Evolutionary conservation across 2,329 filamentous ascomycete species (phyloP).

Genomic region (Colletotrichum acutatum): DNA sequence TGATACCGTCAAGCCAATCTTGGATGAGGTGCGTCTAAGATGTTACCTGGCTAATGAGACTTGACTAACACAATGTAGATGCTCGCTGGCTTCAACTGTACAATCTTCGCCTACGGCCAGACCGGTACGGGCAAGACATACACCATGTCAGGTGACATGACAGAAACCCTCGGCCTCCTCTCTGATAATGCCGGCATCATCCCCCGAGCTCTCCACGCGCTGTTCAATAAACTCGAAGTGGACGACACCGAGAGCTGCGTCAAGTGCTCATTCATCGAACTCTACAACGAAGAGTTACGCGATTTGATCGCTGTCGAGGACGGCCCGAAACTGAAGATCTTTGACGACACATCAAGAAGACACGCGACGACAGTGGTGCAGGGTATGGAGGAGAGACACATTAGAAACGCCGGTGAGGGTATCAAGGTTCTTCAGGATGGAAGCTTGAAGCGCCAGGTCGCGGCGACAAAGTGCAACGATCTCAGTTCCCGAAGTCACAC

Average conservation of each 20-base stretch:
- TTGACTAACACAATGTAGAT: constrained; percentile 67
- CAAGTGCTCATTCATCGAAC: constrained; percentile 97
- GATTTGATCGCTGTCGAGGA: constrained; percentile 89
- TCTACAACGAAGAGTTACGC: constrained; percentile 97
- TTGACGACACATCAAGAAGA: constrained; percentile 89
- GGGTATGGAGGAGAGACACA: constrained; percentile 97
- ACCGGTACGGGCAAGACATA: constrained; percentile 99
- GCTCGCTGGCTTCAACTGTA: constrained; percentile 95
- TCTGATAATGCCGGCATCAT: constrained; percentile 96
- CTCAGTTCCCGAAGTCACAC: constrained; percentile 97
- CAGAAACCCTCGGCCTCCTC: constrained; percentile 82
- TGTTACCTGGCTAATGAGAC: constrained; percentile 2
- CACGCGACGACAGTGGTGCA: constrained; percentile 89
- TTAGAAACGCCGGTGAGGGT: constrained; percentile 84
- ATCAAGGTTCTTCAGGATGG: constrained; percentile 90
- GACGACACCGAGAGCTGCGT: constrained; percentile 87
- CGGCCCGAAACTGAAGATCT: constrained; percentile 90
- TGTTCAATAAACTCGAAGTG: constrained; percentile 86
- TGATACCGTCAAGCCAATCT: constrained; percentile 90
- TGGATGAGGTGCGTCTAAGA: constrained; percentile 79
- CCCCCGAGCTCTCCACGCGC: constrained; percentile 85
- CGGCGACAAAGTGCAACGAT: constrained; percentile 99
- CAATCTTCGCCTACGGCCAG: constrained; percentile 98
- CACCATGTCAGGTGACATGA: constrained; percentile 99
- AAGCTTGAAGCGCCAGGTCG: constrained; percentile 95